Evolutionary conservation across 1,284 basidiomycete species (phyloP).

Genomic region (Irpex lacteus): DNA sequence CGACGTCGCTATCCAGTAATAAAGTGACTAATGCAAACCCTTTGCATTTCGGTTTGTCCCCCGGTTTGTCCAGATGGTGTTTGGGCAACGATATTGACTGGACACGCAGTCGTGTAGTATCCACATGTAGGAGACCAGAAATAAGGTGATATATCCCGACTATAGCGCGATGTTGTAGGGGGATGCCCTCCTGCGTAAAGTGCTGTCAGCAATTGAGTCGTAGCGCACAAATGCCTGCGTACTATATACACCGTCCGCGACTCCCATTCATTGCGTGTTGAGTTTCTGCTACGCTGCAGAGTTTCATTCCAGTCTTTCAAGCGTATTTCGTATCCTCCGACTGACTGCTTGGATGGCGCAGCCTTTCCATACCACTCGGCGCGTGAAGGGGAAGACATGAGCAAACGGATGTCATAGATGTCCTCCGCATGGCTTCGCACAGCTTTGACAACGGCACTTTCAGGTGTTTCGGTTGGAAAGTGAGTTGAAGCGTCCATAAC

Average conservation of each 20-base stretch:
- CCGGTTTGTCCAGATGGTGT: slow-evolving; percentile 58
- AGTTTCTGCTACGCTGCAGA: slow-evolving; percentile 27
- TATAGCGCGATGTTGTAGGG: slow-evolving; percentile 45
- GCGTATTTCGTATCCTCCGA: slow-evolving; percentile 58
- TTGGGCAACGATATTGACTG: slow-evolving; percentile 55
- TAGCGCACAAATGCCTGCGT: slow-evolving; percentile 20
- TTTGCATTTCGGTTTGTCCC: slow-evolving; percentile 54
- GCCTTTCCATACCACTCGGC: slow-evolving; percentile 36
- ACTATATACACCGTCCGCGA: slow-evolving; percentile 64
- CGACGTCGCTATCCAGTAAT: slow-evolving; percentile 34
- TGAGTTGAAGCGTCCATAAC: slow-evolving; percentile 38
- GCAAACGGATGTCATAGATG: slow-evolving; percentile 58
- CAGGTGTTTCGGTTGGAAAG: slow-evolving; percentile 32
- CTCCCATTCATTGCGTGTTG: slow-evolving; percentile 55
- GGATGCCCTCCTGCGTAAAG: slow-evolving; percentile 63
- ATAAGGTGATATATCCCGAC: slow-evolving; percentile 47
- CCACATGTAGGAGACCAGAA: slow-evolving; percentile 32
- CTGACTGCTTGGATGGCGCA: slow-evolving; percentile 24
- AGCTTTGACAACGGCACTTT: slow-evolving; percentile 51
- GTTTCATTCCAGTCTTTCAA: slow-evolving; percentile 41
- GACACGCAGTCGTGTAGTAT: slow-evolving; percentile 29
- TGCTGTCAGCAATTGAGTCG: background rate
- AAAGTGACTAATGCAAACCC: slow-evolving; percentile 71
- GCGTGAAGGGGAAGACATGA: slow-evolving; percentile 40
- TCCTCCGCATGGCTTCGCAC: slow-evolving; percentile 43